phyloP scores from a whole-genome alignment of 108 stramenopile genomes.

The Tribonema minus region DNA sequence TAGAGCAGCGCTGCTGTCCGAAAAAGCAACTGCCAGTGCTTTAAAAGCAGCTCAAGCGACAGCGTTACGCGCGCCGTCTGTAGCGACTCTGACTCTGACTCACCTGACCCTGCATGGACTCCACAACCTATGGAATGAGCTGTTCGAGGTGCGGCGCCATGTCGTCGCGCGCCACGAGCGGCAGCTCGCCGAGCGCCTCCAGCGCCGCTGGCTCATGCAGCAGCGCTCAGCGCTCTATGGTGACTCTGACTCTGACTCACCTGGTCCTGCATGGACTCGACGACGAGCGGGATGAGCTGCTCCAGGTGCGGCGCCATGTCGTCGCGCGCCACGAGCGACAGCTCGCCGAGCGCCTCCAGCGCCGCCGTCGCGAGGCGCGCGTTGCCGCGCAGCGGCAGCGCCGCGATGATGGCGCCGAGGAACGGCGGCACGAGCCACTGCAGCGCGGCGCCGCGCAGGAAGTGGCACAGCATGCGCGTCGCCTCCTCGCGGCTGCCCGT shows the following conservation, averaged over 20 bases:
- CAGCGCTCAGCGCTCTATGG: too few relatives aligned
- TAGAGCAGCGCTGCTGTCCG: too few relatives aligned
- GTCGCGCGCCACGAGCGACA: slow-evolving; percentile 70
- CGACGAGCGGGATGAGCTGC: slow-evolving; percentile 70
- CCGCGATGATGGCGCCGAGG: slow-evolving; percentile 2
- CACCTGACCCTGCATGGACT: slow-evolving; percentile 79
- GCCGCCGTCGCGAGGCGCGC: slow-evolving; percentile 66
- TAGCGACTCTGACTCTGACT: too few relatives aligned
- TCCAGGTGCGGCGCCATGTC: slow-evolving; percentile 66
- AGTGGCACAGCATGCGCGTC: slow-evolving; percentile 11
- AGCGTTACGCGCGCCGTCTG: too few relatives aligned
- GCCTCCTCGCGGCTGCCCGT: slow-evolving; percentile 6
- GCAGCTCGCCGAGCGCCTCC: slow-evolving; percentile 88
- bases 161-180: slow-evolving; percentile 66
- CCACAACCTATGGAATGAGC: slow-evolving; percentile 76
- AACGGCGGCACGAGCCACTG: slow-evolving; percentile 23
- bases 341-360: slow-evolving; percentile 84
- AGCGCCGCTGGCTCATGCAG: slow-evolving; percentile 77
- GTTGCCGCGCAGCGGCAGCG: slow-evolving; percentile 29
- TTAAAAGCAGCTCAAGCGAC: too few relatives aligned
- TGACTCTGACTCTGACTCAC: too few relatives aligned
- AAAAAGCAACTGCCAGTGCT: too few relatives aligned
- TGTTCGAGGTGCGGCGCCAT: slow-evolving; percentile 63
- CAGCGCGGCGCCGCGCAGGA: slow-evolving; percentile 36
- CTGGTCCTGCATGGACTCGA: slow-evolving; percentile 81